phyloP scores from a whole-genome alignment of 305 asterid species.

The Solanum hybrid region DNA sequence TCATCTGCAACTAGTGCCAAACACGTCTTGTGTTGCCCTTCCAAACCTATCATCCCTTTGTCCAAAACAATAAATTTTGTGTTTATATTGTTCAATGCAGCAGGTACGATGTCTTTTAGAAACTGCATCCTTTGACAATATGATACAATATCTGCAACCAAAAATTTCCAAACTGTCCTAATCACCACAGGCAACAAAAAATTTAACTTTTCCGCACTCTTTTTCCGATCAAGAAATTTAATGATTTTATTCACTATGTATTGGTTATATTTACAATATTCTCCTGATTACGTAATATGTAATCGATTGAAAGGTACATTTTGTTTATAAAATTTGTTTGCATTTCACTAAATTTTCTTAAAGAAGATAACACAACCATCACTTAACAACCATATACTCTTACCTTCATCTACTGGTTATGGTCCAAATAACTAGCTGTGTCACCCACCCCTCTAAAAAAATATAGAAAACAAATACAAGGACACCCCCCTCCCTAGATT shows the following conservation, averaged over 20 bases:
- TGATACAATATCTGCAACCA: slow-evolving; percentile 1
- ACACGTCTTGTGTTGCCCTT: slow-evolving; percentile 41
- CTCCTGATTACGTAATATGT: neutral
- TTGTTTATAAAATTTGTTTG: neutral
- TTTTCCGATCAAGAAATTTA: neutral
- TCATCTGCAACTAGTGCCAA: slow-evolving; percentile 70
- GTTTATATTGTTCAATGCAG: slow-evolving; percentile 54
- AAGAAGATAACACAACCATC: neutral
- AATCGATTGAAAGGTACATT: neutral
- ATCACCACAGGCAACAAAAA: neutral
- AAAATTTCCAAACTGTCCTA: neutral
- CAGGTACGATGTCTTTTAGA: slow-evolving; percentile 39
- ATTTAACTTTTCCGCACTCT: neutral
- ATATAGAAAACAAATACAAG: neutral
- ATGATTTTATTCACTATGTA: neutral
- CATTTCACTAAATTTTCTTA: neutral
- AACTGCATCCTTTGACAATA: slow-evolving; percentile 13
- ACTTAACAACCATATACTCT: neutral
- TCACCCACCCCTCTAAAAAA: neutral
- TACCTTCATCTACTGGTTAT: neutral
- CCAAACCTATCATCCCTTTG: slow-evolving; percentile 28
- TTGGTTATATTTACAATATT: neutral
- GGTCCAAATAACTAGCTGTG: neutral
- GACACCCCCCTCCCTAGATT: neutral
- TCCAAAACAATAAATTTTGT: slow-evolving; percentile 46